Evolutionary conservation across 352 stramenopile genomes (phyloP), one percentile per base, ranked within the genome.

Genomic region (Pythium aphanidermatum): DNA sequence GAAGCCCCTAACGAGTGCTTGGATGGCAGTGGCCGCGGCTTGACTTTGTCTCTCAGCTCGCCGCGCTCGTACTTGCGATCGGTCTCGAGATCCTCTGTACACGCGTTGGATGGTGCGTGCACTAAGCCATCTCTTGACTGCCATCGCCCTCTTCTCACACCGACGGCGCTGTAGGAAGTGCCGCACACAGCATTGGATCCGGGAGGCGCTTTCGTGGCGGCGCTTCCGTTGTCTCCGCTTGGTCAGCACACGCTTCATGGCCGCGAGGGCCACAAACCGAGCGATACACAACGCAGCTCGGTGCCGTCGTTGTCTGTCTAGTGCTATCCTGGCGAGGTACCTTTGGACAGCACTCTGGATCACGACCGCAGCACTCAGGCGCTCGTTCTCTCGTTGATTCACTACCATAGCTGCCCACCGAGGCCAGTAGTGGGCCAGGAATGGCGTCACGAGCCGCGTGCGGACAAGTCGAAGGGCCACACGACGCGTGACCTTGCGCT

Each of bases 271-370:
- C 28, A 70, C 36, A 30, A 83, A 81, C 10, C 30, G 40, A 32
- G 65, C 43, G 6, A 86, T 51, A 7, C 17, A 49, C 2, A 43
- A 25, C 1, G 51, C 57, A n/a, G 70, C 68, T 24, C 59, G 55
- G 12, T 60, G 49, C 32, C 44, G 65, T 14, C 68, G 55, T 12
- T 41, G 35, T 25, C 32, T 28, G 12, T 28, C 2, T 4, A 58
- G 48, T 0, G 30, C 17, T 23, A 24, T 16, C 26, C 46, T 45
- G 7, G 52, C 61, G 0, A 68, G 23, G 2, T 26, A 51, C 13
- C 68, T 54, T 5, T 68, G 68, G 14, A 37, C 52, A 3, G 63
- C 27, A 6, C 73, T 62, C 50, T 88, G 76, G 20, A 83, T 46
- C 11, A 70, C 60, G 9, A 70, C 39, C 2, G 43, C 48, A 0